A percentile compares a stretch with the other conserved stretches of the same genome.
These are phyloP conservation scores for Thoreauomyces humboldtii DNA, from an alignment of 192 early-diverging fungal species.

Conservation along the genomic window DNA sequence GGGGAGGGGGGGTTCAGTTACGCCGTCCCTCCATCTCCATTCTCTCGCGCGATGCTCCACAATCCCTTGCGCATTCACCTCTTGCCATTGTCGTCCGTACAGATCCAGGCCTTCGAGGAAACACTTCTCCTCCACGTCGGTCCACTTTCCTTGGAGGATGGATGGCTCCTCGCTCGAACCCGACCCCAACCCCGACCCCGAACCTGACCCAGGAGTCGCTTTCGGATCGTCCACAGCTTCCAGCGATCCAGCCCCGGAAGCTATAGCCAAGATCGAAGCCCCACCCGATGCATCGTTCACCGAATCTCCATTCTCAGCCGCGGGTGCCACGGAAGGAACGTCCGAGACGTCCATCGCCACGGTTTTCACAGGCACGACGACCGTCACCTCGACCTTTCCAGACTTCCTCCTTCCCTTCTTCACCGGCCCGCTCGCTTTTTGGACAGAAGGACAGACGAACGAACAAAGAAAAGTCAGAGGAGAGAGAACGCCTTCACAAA, in stretches of 20 bases:
- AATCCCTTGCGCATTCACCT: slow-evolving; percentile 48
- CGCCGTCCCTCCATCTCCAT: no score
- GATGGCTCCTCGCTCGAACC: slow-evolving; percentile 20
- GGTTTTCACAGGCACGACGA: no score
- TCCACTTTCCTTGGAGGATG: slow-evolving; percentile 72
- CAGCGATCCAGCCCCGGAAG: not conserved
- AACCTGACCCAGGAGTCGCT: not conserved
- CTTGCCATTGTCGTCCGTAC: slow-evolving; percentile 80
- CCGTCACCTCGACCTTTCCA: no score
- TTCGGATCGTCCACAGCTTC: not conserved
- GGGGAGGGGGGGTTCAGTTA: not conserved
- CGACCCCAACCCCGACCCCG: not conserved
- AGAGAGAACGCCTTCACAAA: no score
- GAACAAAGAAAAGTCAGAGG: not conserved
- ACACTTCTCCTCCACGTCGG: slow-evolving; percentile 67
- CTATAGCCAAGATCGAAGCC: not conserved
- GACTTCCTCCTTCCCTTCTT: not conserved
- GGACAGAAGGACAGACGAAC: not conserved
- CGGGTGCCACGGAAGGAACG: not conserved
- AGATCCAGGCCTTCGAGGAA: slow-evolving; percentile 79
- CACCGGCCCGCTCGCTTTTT: not conserved
- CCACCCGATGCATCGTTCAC: not conserved
- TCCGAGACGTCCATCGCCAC: no score
- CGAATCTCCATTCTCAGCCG: not conserved
- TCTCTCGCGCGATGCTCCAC: no score